A percentile compares a stretch with the other conserved stretches of the same genome.
Evolutionary conservation across 1,284 basidiomycete genomes (phyloP).

Genomic region (Amylostereum areolatum): DNA sequence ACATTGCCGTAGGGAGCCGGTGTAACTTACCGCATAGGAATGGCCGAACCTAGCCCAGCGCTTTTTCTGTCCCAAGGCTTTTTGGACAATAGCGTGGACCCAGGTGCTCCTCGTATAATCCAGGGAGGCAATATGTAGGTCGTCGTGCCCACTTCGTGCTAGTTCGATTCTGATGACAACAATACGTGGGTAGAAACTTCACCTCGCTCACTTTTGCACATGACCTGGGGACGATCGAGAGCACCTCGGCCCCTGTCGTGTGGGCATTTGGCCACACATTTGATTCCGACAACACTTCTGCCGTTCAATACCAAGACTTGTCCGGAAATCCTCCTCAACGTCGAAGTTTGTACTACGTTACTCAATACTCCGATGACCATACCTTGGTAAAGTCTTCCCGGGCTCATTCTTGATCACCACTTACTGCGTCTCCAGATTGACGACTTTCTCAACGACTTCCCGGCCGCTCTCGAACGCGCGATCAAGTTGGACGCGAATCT

Average conservation of each 20-base stretch:
- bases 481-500: background rate
- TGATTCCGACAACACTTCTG: background rate
- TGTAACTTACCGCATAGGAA: background rate
- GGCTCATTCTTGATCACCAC: too few relatives aligned
- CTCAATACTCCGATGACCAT: background rate
- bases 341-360: background rate
- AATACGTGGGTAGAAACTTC: constrained; percentile 17
- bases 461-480: background rate
- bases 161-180: too few relatives aligned
- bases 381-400: too few relatives aligned
- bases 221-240: background rate
- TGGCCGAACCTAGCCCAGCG: background rate
- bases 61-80: constrained; percentile 4
- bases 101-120: constrained; percentile 19
- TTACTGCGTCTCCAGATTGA: too few relatives aligned
- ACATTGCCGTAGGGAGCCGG: background rate
- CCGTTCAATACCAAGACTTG: too few relatives aligned
- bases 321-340: background rate
- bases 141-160: constrained; percentile 4
- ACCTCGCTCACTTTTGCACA: constrained; percentile 16
- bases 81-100: background rate
- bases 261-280: too few relatives aligned
- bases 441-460: constrained; percentile 1
- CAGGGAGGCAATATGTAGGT: background rate
- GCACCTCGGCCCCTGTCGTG: background rate